phyloP scores from a whole-genome alignment of 352 stramenopile genomes.

The Phytopythium chamaehyphon region DNA sequence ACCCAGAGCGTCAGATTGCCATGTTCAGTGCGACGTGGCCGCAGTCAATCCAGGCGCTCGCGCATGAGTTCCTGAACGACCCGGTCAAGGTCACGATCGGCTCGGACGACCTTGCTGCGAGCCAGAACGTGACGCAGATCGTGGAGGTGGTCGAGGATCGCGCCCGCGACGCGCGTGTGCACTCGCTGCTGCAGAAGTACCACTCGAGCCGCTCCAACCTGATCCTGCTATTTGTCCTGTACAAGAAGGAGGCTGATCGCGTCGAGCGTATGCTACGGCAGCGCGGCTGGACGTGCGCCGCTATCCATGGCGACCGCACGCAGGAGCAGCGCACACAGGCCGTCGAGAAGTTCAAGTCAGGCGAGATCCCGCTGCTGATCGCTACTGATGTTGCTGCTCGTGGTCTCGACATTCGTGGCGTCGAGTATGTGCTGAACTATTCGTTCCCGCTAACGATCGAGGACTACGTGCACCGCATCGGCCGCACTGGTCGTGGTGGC shows the following conservation, averaged over 20 bases:
- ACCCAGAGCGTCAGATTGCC: constrained; percentile 90
- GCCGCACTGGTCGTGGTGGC: constrained; percentile 91
- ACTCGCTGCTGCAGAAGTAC: constrained; percentile 92
- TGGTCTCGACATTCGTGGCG: constrained; percentile 96
- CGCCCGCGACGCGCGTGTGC: constrained; percentile 80
- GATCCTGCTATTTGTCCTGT: constrained; percentile 96
- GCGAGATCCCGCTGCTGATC: constrained; percentile 92
- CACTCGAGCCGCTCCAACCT: constrained; percentile 89
- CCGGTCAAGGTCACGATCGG: constrained; percentile 93
- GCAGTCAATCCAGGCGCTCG: constrained; percentile 94
- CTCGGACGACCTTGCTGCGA: constrained; percentile 94
- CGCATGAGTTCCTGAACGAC: constrained; percentile 93
- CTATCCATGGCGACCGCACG: constrained; percentile 96
- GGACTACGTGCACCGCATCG: constrained; percentile 96
- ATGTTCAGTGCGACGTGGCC: constrained; percentile 99
- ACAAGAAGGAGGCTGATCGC: constrained; percentile 98
- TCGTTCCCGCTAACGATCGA: constrained; percentile 98
- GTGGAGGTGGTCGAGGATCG: constrained; percentile 94
- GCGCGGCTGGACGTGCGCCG: constrained; percentile 90
- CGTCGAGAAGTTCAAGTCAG: constrained; percentile 94
- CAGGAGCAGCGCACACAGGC: constrained; percentile 90
- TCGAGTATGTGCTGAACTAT: constrained; percentile 98
- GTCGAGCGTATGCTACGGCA: constrained; percentile 92
- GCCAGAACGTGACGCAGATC: constrained; percentile 94
- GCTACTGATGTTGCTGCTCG: constrained; percentile 96